Evolutionary conservation across 441 rosid species (phyloP).

Genomic region (Populus hybrid): DNA sequence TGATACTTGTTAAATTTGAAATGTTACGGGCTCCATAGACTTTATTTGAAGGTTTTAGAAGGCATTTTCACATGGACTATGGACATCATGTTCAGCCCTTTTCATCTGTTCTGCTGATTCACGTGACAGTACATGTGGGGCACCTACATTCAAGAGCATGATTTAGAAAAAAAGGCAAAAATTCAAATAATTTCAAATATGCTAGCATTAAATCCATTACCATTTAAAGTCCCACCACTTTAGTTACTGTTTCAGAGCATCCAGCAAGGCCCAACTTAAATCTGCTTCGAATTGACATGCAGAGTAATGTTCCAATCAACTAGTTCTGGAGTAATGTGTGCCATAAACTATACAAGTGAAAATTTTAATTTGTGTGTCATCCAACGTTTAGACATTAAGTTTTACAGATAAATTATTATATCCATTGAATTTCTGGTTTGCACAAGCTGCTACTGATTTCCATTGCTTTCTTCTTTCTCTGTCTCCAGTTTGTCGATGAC

Average conservation of each 20-base stretch:
- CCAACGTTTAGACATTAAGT: not conserved
- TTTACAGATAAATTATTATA: not conserved
- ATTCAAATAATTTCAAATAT: constrained; percentile 5
- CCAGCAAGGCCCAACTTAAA: not conserved
- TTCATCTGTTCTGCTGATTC: constrained; percentile 7
- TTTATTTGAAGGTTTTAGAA: not conserved
- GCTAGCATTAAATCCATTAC: constrained; percentile 5
- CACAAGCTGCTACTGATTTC: not conserved
- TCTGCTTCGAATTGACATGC: not conserved
- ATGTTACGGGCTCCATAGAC: not conserved
- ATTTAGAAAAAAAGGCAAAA: not conserved
- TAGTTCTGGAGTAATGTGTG: not conserved
- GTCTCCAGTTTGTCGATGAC: constrained; percentile 73
- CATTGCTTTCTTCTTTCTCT: not conserved
- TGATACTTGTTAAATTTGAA: not conserved
- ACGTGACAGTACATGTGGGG: not conserved
- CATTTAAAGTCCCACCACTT: not conserved
- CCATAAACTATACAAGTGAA: not conserved
- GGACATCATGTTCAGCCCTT: not conserved
- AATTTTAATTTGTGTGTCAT: not conserved
- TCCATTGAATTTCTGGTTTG: not conserved
- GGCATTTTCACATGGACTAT: not conserved
- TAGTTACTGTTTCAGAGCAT: not conserved
- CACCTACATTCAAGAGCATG: constrained; percentile 2
- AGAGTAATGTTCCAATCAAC: not conserved